Evolutionary conservation across 148 eudicot species (phyloP), one percentile per base, ranked within the genome.

Genomic region (Tetragonia tetragonoides): DNA sequence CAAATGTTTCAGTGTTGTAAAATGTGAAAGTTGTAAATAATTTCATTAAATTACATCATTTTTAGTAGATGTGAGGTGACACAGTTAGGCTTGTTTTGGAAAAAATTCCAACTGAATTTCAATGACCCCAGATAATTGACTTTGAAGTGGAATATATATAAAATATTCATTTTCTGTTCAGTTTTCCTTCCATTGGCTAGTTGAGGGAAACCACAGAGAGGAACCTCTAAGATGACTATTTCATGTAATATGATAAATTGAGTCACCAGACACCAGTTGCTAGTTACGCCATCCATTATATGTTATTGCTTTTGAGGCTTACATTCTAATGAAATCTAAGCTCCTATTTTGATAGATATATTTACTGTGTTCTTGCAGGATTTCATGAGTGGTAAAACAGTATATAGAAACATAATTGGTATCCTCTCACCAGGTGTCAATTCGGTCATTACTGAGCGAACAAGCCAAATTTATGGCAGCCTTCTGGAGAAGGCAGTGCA

Each of bases 321-420:
- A 2, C 49, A 66, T 68, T 21, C 34, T 56, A 10, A 37, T 18
- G 14, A 47, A 23, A 10, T 67, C 44, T 47, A 17, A 59, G 57
- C 10, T 49, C 68, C 34, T 47, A n/a, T 59, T 73, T 56, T 63
- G 51, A 72, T 51, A 34, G 6, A 66, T 54, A 9, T 47, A 57
- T 68, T 16, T 40, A 24, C 59, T 66, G 39, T 79, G 39, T 65
- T 72, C 68, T 51, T 87, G 83, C 93, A 96, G 99, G 99, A 96
- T 81, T 93, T 96, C 77, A 96, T 96, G 99, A 96, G 97, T 78
- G 99, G 99, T 54, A 96, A 89, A 87, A 86, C 92, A 62, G 87
- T 89, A 56, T 96, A 90, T 57, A 90, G 98, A 77, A 96, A 96
- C 82, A 85, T 96, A 63, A 89, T 96, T 95, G 81, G 90, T 77